Base-by-base conservation (phyloP, 371 early-diverging fungal genomes). In the Syncephalastrum racemosum region DNA sequence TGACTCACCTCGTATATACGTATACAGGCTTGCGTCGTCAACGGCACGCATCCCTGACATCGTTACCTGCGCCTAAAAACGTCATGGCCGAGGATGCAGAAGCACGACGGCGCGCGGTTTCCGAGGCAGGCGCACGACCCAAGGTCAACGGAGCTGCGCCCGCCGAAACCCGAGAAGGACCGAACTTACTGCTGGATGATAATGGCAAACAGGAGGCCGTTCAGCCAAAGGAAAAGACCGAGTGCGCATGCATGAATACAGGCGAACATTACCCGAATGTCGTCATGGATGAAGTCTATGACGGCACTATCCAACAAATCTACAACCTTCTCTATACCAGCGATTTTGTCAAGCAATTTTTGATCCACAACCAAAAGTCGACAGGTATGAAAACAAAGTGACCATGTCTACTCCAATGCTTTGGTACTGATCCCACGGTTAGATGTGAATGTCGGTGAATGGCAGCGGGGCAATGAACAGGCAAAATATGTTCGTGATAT, bases 271-370 rank as follows among this genome's bases (percentile, higher is more conserved):
- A 71, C 54, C 66, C 78, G 2, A 77, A 67, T 23, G 54, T 68
- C 1, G 82, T 71, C 24, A 60, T 83, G 70, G 77, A 78, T 42
- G 75, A 78, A 47, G 75, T 54, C 7, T 84, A 78, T 46, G 61
- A 70, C 5, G 77, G 81, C 4, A 70, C 77, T 0, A 53, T 87
- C 0, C 76, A 84, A 49, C 59, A 58, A 19, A 61, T 83, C 18
- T 82, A 77, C 67, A 71, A 79, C 27, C 53, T 83, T 16, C 40
- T 85, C 19, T 85, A 71, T 48, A 57, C 62, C 18, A 68, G 69
- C 40, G 60, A 54, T 7, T 82, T 79, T 58, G 55, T 68, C 46
- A 61, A 71, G 40, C 67, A 60, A 12, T 82, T 71, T 40, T 50
- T 79, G 14, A 46, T 41, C 5, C 73, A 80, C 8, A 58, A 70